These are phyloP conservation scores for Pleurozium schreberi DNA, from an alignment of 225 moss, liverwort and hornwort genomes.

Conservation along the genomic window DNA sequence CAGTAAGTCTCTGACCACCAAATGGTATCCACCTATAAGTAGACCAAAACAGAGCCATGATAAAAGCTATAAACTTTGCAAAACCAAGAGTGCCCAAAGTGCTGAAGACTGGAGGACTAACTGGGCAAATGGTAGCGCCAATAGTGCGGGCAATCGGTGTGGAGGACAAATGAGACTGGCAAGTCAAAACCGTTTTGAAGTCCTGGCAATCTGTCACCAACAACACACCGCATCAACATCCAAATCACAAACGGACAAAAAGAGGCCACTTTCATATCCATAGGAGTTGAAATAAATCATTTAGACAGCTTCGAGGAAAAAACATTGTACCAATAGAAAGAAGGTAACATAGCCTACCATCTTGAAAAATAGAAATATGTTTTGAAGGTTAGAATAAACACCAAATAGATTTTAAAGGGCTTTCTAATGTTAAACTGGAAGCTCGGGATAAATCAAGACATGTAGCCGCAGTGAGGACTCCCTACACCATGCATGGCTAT, in stretches of 20 bases:
- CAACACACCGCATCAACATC: neutral
- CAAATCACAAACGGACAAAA: neutral
- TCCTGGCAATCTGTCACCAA: constrained; percentile 42
- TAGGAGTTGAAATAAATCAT: neutral
- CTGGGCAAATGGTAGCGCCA: constrained; percentile 90
- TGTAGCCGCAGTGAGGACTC: neutral
- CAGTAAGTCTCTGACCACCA: neutral
- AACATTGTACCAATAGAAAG: neutral
- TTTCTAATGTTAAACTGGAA: neutral
- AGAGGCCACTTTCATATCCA: neutral
- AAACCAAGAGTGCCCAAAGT: neutral
- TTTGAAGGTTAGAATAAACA: neutral
- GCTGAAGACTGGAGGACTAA: constrained; percentile 11
- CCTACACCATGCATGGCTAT: neutral
- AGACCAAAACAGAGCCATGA: neutral
- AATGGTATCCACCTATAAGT: neutral
- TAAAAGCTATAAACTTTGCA: neutral
- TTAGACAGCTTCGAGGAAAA: neutral
- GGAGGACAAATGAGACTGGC: constrained; percentile 68
- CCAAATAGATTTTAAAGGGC: neutral
- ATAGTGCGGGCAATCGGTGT: constrained; percentile 93
- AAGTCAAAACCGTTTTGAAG: constrained; percentile 85
- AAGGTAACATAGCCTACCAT: neutral
- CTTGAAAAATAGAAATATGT: neutral
- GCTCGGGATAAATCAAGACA: neutral